Evolutionary conservation across 2,329 filamentous ascomycete species (phyloP).

Genomic region (Hypocrella siamensis): DNA sequence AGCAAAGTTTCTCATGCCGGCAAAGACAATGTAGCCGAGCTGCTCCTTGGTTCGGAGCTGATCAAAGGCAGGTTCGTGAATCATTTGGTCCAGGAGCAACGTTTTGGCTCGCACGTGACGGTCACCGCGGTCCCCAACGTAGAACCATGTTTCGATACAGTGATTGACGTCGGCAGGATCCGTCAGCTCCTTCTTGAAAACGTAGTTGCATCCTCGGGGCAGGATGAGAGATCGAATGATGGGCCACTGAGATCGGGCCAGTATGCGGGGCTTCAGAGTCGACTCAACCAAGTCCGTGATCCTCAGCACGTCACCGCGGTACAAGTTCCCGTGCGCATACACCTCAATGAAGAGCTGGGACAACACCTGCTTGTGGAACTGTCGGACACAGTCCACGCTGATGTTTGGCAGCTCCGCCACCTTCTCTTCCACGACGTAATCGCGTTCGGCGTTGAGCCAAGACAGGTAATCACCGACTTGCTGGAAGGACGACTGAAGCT

Average conservation of each 20-base stretch:
- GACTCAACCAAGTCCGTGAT: slow-evolving; percentile 71
- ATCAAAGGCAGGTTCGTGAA: slow-evolving; percentile 87
- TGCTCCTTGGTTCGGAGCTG: slow-evolving; percentile 94
- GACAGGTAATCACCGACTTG: slow-evolving; percentile 73
- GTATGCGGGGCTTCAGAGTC: slow-evolving; percentile 54
- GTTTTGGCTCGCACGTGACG: slow-evolving; percentile 58
- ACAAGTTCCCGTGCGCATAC: slow-evolving; percentile 79
- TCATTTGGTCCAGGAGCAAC: slow-evolving; percentile 74
- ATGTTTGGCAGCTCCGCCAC: slow-evolving; percentile 61
- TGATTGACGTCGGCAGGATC: slow-evolving; percentile 85
- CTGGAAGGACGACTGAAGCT: slow-evolving; percentile 75
- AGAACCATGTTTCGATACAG: slow-evolving; percentile 66
- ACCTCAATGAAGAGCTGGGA: slow-evolving; percentile 77
- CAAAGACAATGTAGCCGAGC: slow-evolving; percentile 91
- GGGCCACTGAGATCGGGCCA: slow-evolving; percentile 68
- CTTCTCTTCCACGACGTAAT: slow-evolving; percentile 67
- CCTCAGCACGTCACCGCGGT: slow-evolving; percentile 81
- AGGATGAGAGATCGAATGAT: slow-evolving; percentile 63
- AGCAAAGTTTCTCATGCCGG: slow-evolving; percentile 53
- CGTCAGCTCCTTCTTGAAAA: slow-evolving; percentile 66
- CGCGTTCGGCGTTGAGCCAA: slow-evolving; percentile 63
- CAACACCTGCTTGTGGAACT: slow-evolving; percentile 68
- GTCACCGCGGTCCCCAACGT: slow-evolving; percentile 54
- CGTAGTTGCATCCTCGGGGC: slow-evolving; percentile 65
- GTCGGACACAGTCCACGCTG: slow-evolving; percentile 56